phyloP scores from a whole-genome alignment of 2,329 filamentous ascomycete species.

The Trichophyton rubrum region DNA sequence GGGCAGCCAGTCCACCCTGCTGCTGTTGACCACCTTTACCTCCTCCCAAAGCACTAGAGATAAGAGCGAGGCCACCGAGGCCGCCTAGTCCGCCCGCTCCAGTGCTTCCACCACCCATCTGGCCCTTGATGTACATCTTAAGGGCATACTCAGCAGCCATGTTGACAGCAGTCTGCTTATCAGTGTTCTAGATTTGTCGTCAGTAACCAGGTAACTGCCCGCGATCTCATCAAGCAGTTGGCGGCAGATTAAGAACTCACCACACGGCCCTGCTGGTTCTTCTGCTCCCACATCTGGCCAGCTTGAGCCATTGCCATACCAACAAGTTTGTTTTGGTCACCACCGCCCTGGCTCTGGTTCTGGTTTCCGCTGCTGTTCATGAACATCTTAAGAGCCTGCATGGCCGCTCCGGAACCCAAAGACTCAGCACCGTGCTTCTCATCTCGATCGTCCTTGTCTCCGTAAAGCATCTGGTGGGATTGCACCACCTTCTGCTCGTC shows the following conservation, averaged over 20 bases:
- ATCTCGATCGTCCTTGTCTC: slow-evolving; percentile 39
- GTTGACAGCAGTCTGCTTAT: slow-evolving; percentile 69
- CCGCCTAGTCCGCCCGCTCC: slow-evolving; percentile 31
- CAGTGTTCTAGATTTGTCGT: slow-evolving; percentile 36
- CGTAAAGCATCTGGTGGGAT: slow-evolving; percentile 66
- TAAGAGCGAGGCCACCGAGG: slow-evolving; percentile 32
- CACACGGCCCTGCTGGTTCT: slow-evolving; percentile 43
- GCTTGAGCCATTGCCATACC: slow-evolving; percentile 81
- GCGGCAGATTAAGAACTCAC: slow-evolving; percentile 19
- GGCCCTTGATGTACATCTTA: slow-evolving; percentile 80
- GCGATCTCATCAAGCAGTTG: neutral
- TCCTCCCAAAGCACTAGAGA: slow-evolving; percentile 35
- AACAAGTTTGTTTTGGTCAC: slow-evolving; percentile 66
- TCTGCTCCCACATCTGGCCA: slow-evolving; percentile 59
- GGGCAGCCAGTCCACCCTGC: slow-evolving; percentile 33
- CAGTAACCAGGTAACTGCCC: slow-evolving; percentile 13
- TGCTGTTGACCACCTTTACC: neutral
- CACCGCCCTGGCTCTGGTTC: slow-evolving; percentile 19
- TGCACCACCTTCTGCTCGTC: slow-evolving; percentile 56
- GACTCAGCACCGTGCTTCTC: slow-evolving; percentile 36
- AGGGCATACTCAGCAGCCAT: slow-evolving; percentile 74
- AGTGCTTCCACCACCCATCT: slow-evolving; percentile 43
- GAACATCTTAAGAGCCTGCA: slow-evolving; percentile 65
- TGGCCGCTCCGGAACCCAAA: slow-evolving; percentile 33
- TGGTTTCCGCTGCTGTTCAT: slow-evolving; percentile 38